Evolutionary conservation across 331 rosid species (phyloP).

Genomic region (Quercus phellos): DNA sequence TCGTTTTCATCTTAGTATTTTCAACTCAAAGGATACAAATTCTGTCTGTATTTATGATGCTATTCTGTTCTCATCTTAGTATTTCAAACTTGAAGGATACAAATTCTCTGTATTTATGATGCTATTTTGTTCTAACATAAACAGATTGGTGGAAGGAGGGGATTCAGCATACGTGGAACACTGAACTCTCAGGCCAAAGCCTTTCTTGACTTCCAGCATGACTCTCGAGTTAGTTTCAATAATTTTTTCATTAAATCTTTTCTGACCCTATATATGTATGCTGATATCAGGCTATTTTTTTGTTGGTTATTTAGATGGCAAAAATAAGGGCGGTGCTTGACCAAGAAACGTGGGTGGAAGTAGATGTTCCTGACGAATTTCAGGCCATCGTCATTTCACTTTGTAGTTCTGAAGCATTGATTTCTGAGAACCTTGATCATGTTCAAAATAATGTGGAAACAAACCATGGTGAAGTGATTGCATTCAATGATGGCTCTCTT

Average conservation of each 20-base stretch:
- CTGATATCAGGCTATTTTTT: conserved; percentile 25
- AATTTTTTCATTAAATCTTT: not conserved
- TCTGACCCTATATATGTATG: not conserved
- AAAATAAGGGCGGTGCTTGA: conserved; percentile 94
- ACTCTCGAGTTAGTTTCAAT: conserved; percentile 74
- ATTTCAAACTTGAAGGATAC: conserved; percentile 1
- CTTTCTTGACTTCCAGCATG: conserved; percentile 95
- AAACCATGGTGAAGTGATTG: conserved; percentile 35
- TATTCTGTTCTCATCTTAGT: not conserved
- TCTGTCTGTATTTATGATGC: not conserved
- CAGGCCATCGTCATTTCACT: conserved; percentile 64
- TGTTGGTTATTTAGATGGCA: conserved; percentile 61
- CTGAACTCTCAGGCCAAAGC: conserved; percentile 98
- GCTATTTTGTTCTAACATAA: conserved; percentile 22
- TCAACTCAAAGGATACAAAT: conserved; percentile 3
- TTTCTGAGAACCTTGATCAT: conserved; percentile 45
- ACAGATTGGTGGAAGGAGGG: conserved; percentile 99
- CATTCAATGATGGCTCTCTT: conserved; percentile 29
- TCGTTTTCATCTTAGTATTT: not conserved
- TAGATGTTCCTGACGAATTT: conserved; percentile 97
- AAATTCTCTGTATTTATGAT: conserved; percentile 24
- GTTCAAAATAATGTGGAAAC: conserved; percentile 41
- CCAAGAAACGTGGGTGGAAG: conserved; percentile 99
- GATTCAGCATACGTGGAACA: conserved; percentile 97
- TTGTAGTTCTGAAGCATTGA: conserved; percentile 43